Percentiles rank a stretch among this genome's conserved stretches.
These are phyloP conservation scores for Trichoderma sp. DNA, from an alignment of 2,329 filamentous ascomycete genomes.

Conservation along the genomic window DNA sequence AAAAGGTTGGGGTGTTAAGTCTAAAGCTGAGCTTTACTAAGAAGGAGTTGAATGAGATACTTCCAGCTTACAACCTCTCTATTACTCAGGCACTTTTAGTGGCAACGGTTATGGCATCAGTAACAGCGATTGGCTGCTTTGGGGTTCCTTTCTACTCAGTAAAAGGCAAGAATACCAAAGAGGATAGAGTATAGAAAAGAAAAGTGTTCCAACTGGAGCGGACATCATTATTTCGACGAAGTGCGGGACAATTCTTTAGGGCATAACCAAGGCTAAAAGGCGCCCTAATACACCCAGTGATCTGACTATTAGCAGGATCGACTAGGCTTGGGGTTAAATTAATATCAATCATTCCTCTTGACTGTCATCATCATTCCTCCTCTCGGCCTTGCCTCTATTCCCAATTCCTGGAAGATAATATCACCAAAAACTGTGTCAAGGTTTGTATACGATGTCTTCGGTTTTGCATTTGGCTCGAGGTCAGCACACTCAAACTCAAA, in stretches of 20 bases:
- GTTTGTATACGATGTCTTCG: conserved; percentile 28
- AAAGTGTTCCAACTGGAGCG: neutral
- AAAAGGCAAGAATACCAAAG: neutral
- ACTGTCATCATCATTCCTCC: neutral
- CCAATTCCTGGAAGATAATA: neutral
- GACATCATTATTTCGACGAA: neutral
- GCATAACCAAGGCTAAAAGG: neutral
- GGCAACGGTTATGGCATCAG: neutral
- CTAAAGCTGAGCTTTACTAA: neutral
- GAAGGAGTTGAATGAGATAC: neutral
- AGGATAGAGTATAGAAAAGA: neutral
- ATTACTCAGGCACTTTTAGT: neutral
- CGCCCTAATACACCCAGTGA: too few relatives aligned
- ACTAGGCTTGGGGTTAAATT: too few relatives aligned
- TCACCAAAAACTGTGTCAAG: conserved; percentile 24
- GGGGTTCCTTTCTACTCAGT: neutral
- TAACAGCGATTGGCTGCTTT: neutral
- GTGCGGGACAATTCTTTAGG: neutral
- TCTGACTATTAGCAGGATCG: too few relatives aligned
- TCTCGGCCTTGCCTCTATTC: neutral
- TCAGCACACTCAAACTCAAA: conserved; percentile 32
- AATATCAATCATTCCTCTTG: neutral
- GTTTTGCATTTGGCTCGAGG: conserved; percentile 24
- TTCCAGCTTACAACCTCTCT: neutral
- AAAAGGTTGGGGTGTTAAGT: neutral